Conservation (phyloP, 129 eudicot genomes). For the Tagetes erecta region DNA sequence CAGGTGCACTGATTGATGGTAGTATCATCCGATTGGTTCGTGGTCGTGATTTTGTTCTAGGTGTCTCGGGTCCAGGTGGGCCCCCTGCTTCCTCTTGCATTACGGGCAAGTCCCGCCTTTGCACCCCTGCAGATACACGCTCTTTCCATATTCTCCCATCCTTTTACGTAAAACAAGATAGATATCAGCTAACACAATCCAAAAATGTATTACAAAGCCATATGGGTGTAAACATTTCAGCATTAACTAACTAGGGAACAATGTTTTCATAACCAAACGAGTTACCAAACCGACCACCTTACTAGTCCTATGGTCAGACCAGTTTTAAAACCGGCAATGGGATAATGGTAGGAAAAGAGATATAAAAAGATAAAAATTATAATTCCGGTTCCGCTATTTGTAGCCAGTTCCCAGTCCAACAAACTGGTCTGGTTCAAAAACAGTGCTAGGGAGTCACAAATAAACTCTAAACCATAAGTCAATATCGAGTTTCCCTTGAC, state of each 20-base stretch:
- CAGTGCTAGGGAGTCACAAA: background rate
- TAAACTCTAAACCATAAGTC: background rate
- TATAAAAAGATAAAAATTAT: background rate
- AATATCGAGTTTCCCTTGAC: background rate
- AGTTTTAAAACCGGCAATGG: background rate
- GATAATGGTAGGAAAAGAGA: background rate
- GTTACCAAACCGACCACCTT: no score
- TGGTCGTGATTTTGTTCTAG: slow-evolving; percentile 41
- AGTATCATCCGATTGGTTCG: slow-evolving; percentile 57
- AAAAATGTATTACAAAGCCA: background rate
- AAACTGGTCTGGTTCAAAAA: background rate
- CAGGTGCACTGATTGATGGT: slow-evolving; percentile 89
- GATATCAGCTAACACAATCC: background rate
- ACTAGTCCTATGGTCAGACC: background rate
- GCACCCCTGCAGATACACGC: slow-evolving; percentile 63
- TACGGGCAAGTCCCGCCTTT: slow-evolving; percentile 42
- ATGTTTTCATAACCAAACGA: background rate
- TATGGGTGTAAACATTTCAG: background rate
- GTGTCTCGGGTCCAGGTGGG: slow-evolving; percentile 42
- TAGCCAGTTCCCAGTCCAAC: background rate
- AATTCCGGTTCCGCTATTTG: background rate
- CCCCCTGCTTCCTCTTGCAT: slow-evolving; percentile 29
- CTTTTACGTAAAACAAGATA: slow-evolving; percentile 30
- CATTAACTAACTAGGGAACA: background rate
- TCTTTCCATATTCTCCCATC: slow-evolving; percentile 98